phyloP scores from a whole-genome alignment of 768 basidiomycete genomes.

The Lyophyllum decastes region DNA sequence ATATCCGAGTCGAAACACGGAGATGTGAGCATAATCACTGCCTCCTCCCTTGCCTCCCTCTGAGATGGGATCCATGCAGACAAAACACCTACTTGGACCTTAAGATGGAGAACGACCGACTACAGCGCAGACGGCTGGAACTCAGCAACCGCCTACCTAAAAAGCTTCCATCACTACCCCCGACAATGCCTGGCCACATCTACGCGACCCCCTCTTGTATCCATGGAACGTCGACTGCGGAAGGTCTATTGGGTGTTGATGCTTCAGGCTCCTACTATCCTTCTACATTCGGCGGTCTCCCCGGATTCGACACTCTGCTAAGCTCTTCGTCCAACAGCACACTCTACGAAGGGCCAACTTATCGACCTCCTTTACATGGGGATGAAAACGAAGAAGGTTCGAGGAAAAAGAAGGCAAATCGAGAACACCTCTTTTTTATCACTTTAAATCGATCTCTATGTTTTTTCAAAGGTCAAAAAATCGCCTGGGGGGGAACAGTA shows the following conservation, averaged over 20 bases:
- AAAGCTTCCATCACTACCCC: conserved; percentile 20
- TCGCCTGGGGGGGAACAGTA: conserved; percentile 60
- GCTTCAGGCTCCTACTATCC: conserved; percentile 9
- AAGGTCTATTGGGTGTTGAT: conserved; percentile 7
- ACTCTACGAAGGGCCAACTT: conserved; percentile 2
- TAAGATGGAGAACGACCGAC: conserved; percentile 83
- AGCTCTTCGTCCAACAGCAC: conserved; percentile 7
- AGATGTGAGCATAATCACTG: conserved; percentile 47
- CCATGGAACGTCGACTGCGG: conserved; percentile 10
- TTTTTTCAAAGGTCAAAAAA: conserved; percentile 43
- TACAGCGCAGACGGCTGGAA: conserved; percentile 62
- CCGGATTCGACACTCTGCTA: conserved; percentile 11
- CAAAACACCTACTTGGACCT: conserved; percentile 77
- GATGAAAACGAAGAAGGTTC: conserved; percentile 51
- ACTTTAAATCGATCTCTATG: not conserved
- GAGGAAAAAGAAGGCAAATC: conserved; percentile 65
- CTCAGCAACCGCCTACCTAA: conserved; percentile 32
- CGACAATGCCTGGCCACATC: conserved; percentile 28
- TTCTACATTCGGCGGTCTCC: conserved; percentile 3
- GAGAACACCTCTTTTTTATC: not conserved
- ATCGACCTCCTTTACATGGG: not conserved
- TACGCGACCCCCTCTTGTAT: conserved; percentile 40
- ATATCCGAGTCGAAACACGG: conserved; percentile 72
- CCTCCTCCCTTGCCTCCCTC: not conserved
- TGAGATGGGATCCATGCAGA: conserved; percentile 36